Base-by-base conservation (phyloP, 31 red algal species). In the Bonnemaisonia californica region DNA sequence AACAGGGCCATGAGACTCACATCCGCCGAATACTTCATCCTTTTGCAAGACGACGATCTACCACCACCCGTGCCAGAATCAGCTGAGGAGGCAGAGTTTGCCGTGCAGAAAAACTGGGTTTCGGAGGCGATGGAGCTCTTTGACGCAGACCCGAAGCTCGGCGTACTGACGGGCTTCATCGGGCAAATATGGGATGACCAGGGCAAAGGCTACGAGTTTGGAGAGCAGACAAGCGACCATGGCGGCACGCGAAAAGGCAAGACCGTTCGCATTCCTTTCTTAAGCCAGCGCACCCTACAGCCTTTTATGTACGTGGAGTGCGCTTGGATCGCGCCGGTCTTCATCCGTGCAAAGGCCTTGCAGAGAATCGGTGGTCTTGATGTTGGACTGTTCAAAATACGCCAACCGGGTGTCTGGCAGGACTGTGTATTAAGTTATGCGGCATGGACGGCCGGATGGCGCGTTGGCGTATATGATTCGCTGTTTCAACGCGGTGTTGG, bases 291-390 rank as follows among this genome's bases (percentile, higher is more conserved):
- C 24, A 94, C 91, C 8, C 27, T 79, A 62, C 78, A 74, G 31
- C 91, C 84, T 3, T 94, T 94, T 63, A 94, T 94, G 91, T 94
- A 94, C 54, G 83, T 81, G 28, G 91, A 94, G 54, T 94, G 91
- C 56, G 84, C 91, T 19, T 94, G 91, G 91, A 89, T 89, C 68
- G 91, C 84, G 21, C 91, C 91, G 2, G 76, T 94, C 30, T 88
- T 94, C 67, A 67, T 94, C 3, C 84, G 91, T 27, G 72, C 84
- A 18, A 73, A 94, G 59, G 62, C 80, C 51, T 62, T 89, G 34
- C 84, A 88, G 28, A 57, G 80, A n/a, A 45, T 88, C 1, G 84
- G 84, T 3, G 91, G 91, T 30, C 47, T 94, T 21, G 91, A 94
- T 47, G 68, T 89, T 21, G 84, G 74, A 2, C 37, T 94, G 21